Percentiles rank a stretch among this genome's conserved stretches.
These are phyloP conservation scores for Sclerotinia borealis DNA, from an alignment of 2,329 filamentous ascomycete genomes.

Conservation along the genomic window DNA sequence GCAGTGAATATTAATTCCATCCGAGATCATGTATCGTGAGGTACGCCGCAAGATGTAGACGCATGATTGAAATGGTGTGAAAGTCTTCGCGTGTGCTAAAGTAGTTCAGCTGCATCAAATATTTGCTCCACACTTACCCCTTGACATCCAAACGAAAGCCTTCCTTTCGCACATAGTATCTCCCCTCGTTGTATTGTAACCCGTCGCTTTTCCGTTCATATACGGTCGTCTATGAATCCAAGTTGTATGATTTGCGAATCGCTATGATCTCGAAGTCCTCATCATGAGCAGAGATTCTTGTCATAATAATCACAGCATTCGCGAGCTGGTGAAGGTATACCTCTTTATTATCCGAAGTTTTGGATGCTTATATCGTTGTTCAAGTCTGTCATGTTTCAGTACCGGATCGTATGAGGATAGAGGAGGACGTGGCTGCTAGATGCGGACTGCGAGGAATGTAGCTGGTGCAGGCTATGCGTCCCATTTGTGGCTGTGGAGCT, in stretches of 20 bases:
- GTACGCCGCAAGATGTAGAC: background rate
- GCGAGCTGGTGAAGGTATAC: too few species aligned
- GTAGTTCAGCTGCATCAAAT: background rate
- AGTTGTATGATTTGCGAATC: rapidly evolving
- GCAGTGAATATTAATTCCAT: too few species aligned
- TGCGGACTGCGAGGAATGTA: background rate
- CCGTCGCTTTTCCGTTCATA: background rate
- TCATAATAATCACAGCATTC: background rate
- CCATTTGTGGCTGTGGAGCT: background rate
- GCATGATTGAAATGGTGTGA: background rate
- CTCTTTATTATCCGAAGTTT: background rate
- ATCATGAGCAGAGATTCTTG: background rate
- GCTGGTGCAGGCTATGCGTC: background rate
- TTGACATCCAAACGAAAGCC: background rate
- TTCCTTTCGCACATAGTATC: background rate
- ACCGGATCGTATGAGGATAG: too few species aligned
- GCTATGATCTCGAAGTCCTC: background rate
- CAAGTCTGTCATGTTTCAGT: rapidly evolving
- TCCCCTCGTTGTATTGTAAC: background rate
- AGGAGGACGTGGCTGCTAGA: too few species aligned
- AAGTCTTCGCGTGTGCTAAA: background rate
- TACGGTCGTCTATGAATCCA: background rate
- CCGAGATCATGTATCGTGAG: background rate
- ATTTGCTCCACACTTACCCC: background rate
- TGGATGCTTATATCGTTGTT: rapidly evolving